Evolutionary conservation across 2,329 filamentous ascomycete species (phyloP).

Genomic region (Penicillium sclerotigenum): DNA sequence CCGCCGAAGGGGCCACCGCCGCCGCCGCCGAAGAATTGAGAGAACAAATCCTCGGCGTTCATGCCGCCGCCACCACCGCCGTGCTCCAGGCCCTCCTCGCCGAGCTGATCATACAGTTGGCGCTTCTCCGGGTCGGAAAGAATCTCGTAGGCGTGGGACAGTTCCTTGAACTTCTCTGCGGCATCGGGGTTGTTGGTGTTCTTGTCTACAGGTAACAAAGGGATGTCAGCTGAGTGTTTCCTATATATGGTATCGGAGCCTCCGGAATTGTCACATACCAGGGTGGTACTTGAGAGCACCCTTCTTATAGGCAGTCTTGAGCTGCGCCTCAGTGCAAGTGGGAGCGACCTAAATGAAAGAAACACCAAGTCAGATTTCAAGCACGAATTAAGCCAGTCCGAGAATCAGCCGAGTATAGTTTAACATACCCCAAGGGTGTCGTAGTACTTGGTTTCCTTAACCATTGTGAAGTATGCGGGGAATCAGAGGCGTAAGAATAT

Average conservation of each 20-base stretch:
- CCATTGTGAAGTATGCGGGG: slow-evolving; percentile 41
- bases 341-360: slow-evolving; percentile 62
- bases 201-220: slow-evolving; percentile 64
- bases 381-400: background rate
- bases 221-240: slow-evolving; percentile 1
- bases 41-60: slow-evolving; percentile 93
- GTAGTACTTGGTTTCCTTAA: slow-evolving; percentile 52
- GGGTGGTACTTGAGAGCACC: slow-evolving; percentile 85
- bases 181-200: slow-evolving; percentile 90
- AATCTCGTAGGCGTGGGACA: slow-evolving; percentile 92
- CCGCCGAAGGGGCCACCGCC: slow-evolving; percentile 65
- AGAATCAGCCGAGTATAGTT: background rate
- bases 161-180: slow-evolving; percentile 97
- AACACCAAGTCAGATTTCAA: slow-evolving; percentile 25
- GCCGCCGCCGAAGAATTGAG: slow-evolving; percentile 87
- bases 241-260: slow-evolving; percentile 6
- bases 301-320: slow-evolving; percentile 95
- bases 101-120: slow-evolving; percentile 91
- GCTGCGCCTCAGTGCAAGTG: slow-evolving; percentile 74
- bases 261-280: slow-evolving; percentile 59
- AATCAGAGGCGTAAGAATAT: slow-evolving; percentile 16
- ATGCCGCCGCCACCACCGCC: slow-evolving; percentile 81
- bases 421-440: slow-evolving; percentile 47
- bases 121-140: slow-evolving; percentile 92
- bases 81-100: slow-evolving; percentile 87